Evolutionary conservation across 768 basidiomycete genomes (phyloP), one percentile per base, ranked within the genome.

Genomic region (Exsudoporus frostii): DNA sequence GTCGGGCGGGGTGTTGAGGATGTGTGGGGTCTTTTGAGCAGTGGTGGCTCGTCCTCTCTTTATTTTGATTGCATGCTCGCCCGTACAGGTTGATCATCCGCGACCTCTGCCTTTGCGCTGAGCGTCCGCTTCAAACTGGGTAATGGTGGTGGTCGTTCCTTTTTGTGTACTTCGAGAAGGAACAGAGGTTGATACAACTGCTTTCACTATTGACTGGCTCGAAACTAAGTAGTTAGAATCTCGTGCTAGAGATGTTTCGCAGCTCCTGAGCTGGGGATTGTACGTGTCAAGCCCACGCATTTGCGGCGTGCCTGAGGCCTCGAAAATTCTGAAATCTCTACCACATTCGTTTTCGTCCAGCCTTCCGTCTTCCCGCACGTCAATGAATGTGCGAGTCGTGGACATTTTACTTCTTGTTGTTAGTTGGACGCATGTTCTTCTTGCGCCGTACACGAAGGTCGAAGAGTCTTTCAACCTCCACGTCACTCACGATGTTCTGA

Each of bases 381-480:
- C 7, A 5, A 65, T 64, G 65, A 53, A 30, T n/a, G 59, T 51
- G 27, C 25, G 71, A 9, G 53, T 61, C 5, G 70, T 81, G 17
- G 89, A 91, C 61, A 57, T 73, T 19, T 62, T 83, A 10, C 62
- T 89, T 15, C 66, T 85, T 24, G 63, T 62, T 0, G 74, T 76
- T 42, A 75, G 76, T 48, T 89, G 84, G 79, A 60, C 65, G 1
- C 88, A 96, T 58, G 87, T 95, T 43, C 59, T 88, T 24, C 73
- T 91, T 4, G 81, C 90, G 3, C 96, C 97, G 0, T 92, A 88
- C 67, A 90, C 91, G 4, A 99, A 99, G 73, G 97, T 99, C 27
- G 97, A 99, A 70, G 97, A 99, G 72, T 90, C 88, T 64, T 98
- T 98, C 77, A 94, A 88, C 59, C 79, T 98, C 9, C 97, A 98